phyloP scores from a whole-genome alignment of 495 filamentous ascomycete genomes.

The Aspergillus cavernicola region DNA sequence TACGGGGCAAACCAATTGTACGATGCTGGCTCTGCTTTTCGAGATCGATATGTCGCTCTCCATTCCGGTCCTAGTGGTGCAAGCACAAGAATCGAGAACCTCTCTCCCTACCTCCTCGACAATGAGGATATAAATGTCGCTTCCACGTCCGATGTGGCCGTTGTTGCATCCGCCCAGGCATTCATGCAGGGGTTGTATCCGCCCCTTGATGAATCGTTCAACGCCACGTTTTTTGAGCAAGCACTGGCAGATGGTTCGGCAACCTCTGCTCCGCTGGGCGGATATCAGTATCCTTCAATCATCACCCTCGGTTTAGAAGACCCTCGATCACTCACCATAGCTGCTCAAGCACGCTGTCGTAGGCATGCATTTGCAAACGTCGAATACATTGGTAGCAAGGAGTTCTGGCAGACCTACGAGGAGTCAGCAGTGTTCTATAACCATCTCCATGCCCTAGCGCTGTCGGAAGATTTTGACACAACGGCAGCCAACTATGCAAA shows the following conservation, averaged over 20 bases:
- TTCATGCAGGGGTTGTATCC: constrained; percentile 85
- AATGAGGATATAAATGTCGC: constrained; percentile 44
- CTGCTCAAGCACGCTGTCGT: constrained; percentile 55
- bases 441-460: constrained; percentile 34
- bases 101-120: constrained; percentile 43
- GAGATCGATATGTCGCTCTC: constrained; percentile 53
- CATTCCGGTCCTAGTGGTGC: constrained; percentile 33
- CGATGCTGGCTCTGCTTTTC: constrained; percentile 57
- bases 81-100: constrained; percentile 33
- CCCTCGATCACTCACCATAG: constrained; percentile 54
- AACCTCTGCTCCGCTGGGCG: constrained; percentile 57
- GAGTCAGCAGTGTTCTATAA: constrained; percentile 50
- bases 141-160: constrained; percentile 46
- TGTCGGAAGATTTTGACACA: constrained; percentile 32
- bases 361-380: constrained; percentile 32
- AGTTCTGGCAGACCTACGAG: constrained; percentile 33
- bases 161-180: constrained; percentile 60
- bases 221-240: constrained; percentile 8
- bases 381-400: constrained; percentile 36
- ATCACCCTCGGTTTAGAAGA: constrained; percentile 47
- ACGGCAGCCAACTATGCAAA: constrained; percentile 50
- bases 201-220: constrained; percentile 45
- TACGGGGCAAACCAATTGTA: constrained; percentile 67
- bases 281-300: constrained; percentile 72
- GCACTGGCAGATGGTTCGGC: constrained; percentile 55